phyloP scores from a whole-genome alignment of 306 rosid species.

The Dryas octopetala region DNA sequence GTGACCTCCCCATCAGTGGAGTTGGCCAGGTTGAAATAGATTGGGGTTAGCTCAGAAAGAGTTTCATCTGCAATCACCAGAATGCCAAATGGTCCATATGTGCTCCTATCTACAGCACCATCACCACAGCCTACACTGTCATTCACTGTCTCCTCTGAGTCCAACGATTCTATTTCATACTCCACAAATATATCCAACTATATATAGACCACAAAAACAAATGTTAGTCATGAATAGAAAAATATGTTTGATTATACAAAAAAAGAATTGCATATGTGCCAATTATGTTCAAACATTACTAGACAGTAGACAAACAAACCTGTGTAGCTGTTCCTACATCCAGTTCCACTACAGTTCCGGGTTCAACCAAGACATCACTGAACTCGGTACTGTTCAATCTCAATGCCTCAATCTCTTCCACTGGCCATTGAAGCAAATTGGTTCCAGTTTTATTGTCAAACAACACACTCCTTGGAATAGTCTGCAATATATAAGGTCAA shows the following conservation, averaged over 20 bases:
- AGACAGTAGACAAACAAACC: slow-evolving; percentile 32
- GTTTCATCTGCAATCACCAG: slow-evolving; percentile 66
- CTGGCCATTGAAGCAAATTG: slow-evolving; percentile 77
- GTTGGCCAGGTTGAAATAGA: slow-evolving; percentile 52
- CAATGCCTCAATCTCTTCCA: slow-evolving; percentile 75
- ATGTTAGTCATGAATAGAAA: background rate
- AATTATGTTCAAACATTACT: background rate
- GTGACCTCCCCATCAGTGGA: slow-evolving; percentile 28
- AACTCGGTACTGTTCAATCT: slow-evolving; percentile 49
- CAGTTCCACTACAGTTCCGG: slow-evolving; percentile 64
- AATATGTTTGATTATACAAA: background rate
- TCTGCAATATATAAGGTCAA: slow-evolving; percentile 28
- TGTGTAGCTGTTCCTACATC: slow-evolving; percentile 68
- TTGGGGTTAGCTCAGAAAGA: slow-evolving; percentile 73
- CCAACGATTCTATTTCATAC: slow-evolving; percentile 51
- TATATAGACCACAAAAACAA: slow-evolving; percentile 9
- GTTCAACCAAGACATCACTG: slow-evolving; percentile 44
- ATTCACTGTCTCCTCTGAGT: slow-evolving; percentile 16
- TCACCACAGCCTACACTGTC: slow-evolving; percentile 49
- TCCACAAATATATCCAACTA: slow-evolving; percentile 80
- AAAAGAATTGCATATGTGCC: background rate
- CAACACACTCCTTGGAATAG: slow-evolving; percentile 74
- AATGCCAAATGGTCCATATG: slow-evolving; percentile 78
- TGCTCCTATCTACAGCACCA: slow-evolving; percentile 61
- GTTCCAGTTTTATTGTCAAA: slow-evolving; percentile 62